Base-by-base conservation (phyloP, 345 rosid genomes). In the Eucalyptus globulus region DNA sequence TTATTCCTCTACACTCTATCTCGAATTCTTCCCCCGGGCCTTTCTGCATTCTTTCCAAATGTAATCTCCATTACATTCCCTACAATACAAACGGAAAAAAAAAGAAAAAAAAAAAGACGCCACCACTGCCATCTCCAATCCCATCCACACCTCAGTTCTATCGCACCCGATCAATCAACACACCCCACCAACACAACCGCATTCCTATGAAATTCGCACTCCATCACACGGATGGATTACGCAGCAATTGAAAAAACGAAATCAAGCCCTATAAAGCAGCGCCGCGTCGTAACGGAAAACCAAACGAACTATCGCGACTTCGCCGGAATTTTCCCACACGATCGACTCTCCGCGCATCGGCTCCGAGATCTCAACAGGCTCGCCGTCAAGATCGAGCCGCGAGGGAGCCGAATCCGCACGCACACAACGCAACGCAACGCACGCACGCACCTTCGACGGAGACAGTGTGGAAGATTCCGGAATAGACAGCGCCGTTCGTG, bases 381-480 rank as follows among this genome's bases (percentile, higher is more conserved):
- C 47, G 4, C 24, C 86, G 34, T 65, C 50, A 15, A 81, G 87
- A 14, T 6, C 16, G 87, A 51, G 14, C 19, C 26, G 47, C 47
- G 45, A 76, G 3, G 6, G 34, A 87, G 27, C 51, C 86, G 87
- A 90, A 88, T 91, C 47, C 85, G 94, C 97, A 96, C 65, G 67
- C 67, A 2, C 67, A 6, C 4, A 4, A 56, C 34, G 0, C 56
- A 19, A 53, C 56, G 24, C 56, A 53, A 53, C 56, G 56, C 56
- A 56, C 60, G 27, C 69, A 93, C n/a, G 90, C 95, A 86, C 94
- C 92, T 49, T 95, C 96, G 87, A 94, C 90, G 89, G 97, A 96
- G 69, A 97, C 97, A 86, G 99, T 95, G 93, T 95, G 94, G 91
- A 96, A 95, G 88, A 93, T 89, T 34, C 99, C 99, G 62, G 98